phyloP scores from a whole-genome alignment of 225 moss, liverwort and hornwort genomes.

The Physcomitrium patens region DNA sequence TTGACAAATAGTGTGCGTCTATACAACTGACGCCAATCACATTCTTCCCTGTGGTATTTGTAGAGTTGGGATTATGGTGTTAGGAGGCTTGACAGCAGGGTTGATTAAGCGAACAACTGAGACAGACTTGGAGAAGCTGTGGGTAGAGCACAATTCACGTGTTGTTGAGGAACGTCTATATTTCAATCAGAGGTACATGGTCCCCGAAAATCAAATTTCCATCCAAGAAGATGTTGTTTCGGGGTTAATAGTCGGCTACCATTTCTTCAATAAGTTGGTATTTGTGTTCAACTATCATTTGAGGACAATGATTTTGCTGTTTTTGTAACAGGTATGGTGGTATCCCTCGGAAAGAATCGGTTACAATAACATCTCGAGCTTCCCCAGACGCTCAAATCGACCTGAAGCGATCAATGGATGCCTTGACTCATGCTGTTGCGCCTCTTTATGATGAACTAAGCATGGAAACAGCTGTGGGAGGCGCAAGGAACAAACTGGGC shows the following conservation, averaged over 20 bases:
- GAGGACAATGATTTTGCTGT: background rate
- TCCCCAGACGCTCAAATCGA: conserved; percentile 68
- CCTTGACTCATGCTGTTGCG: conserved; percentile 58
- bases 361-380: conserved; percentile 66
- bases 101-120: conserved; percentile 76
- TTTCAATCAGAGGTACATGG: conserved; percentile 69
- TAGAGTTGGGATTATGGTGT: conserved; percentile 74
- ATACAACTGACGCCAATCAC: background rate
- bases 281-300: background rate
- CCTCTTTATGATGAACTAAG: conserved; percentile 75
- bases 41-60: conserved; percentile 6
- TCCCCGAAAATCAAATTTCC: background rate
- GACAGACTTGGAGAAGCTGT: conserved; percentile 89
- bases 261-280: background rate
- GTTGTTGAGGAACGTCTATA: conserved; percentile 72
- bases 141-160: conserved; percentile 93
- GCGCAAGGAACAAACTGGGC: conserved; percentile 19
- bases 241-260: background rate
- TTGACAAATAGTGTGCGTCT: background rate
- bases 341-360: conserved; percentile 83
- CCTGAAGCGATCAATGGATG: conserved; percentile 69
- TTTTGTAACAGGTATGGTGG: conserved; percentile 72
- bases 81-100: conserved; percentile 84
- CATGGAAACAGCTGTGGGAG: conserved; percentile 43
- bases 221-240: background rate